A percentile compares a stretch with the other conserved stretches of the same genome.
Evolutionary conservation across 208 protist species (phyloP).

Genomic region (Acanthamoeba polyphaga): DNA sequence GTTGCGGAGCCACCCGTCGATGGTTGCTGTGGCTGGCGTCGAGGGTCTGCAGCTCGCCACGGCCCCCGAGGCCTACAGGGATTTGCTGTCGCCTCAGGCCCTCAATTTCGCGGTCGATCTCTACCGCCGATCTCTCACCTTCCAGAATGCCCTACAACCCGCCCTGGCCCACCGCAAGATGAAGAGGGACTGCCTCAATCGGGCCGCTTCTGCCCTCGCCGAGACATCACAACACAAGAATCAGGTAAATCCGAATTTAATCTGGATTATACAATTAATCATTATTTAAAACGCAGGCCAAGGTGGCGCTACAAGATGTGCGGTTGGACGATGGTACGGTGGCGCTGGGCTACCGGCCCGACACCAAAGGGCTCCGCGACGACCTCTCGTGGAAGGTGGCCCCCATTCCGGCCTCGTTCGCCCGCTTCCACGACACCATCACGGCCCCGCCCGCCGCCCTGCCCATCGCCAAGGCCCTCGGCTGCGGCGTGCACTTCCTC

Average conservation of each 20-base stretch:
- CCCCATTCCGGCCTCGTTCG: constrained; percentile 26
- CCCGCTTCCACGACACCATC: constrained; percentile 70
- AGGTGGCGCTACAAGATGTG: constrained; percentile 7
- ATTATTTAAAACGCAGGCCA: not conserved
- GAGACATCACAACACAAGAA: not conserved
- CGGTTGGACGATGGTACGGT: constrained; percentile 57
- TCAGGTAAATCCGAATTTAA: not conserved
- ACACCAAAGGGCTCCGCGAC: constrained; percentile 36
- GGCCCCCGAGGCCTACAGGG: not conserved
- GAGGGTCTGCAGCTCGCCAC: constrained; percentile 19
- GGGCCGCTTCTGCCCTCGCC: not conserved
- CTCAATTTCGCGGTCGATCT: constrained; percentile 45
- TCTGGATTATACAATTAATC: not conserved
- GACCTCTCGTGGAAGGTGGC: constrained; percentile 45
- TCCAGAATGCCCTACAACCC: not conserved
- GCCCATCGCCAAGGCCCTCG: constrained; percentile 60
- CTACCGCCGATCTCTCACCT: constrained; percentile 62
- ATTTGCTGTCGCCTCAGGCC: constrained; percentile 30
- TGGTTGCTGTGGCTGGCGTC: not conserved
- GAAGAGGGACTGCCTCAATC: constrained; percentile 32
- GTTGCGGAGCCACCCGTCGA: not conserved
- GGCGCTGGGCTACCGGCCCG: constrained; percentile 54
- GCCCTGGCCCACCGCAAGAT: constrained; percentile 58
- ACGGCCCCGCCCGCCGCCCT: constrained; percentile 16
- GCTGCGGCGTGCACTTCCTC: constrained; percentile 49